Evolutionary conservation across 495 filamentous ascomycete genomes (phyloP).

Genomic region (Tuber brumale): DNA sequence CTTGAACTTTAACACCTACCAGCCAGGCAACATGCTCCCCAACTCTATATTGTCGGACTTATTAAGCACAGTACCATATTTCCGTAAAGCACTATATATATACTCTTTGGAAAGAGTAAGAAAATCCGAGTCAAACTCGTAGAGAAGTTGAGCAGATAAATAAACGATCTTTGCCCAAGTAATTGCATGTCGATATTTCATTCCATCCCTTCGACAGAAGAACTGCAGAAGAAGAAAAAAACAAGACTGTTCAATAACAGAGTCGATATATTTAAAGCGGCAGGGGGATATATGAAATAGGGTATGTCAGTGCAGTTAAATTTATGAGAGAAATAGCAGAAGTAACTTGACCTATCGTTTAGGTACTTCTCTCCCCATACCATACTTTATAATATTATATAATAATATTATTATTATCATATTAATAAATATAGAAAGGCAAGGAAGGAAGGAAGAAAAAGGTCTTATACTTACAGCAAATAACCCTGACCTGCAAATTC

Average conservation of each 20-base stretch:
- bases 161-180: not conserved
- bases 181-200: not conserved
- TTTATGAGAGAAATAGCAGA: not conserved
- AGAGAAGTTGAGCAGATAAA: not conserved
- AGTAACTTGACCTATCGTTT: not conserved
- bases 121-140: not conserved
- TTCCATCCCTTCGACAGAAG: not conserved
- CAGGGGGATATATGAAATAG: not conserved
- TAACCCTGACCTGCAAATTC: not conserved
- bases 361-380: not conserved
- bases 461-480: not conserved
- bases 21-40: not conserved
- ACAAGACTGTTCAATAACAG: not conserved
- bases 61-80: not conserved
- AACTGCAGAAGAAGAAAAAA: no score
- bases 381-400: not conserved
- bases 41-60: not conserved
- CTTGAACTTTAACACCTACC: not conserved
- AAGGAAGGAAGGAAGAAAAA: not conserved
- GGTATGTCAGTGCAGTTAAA: not conserved
- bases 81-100: not conserved
- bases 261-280: not conserved
- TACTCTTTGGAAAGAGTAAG: not conserved
- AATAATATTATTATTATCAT: no score
- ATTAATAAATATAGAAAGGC: not conserved